Evolutionary conservation across 129 eudicot species (phyloP), one percentile per base, ranked within the genome.

Genomic region (Chrysanthemum seticuspe): DNA sequence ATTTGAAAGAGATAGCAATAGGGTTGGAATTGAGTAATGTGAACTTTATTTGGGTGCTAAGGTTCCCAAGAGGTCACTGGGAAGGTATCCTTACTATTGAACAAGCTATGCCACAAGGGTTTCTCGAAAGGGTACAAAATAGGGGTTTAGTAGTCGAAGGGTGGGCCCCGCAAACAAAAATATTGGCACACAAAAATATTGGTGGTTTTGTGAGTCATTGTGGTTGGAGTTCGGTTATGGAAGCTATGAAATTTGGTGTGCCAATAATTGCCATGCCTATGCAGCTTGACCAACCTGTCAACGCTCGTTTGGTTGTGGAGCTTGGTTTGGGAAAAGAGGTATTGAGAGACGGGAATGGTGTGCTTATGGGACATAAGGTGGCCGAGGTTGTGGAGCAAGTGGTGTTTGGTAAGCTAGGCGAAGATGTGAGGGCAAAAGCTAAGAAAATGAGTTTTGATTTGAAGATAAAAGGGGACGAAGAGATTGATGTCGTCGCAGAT

Each of bases 201-300:
- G 79, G 79, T 9, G 79, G 79, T 1, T 75, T 66, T 36, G 58
- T 75, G 49, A 65, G 79, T 56, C 79, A 75, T 55, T 75, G 75
- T 60, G 81, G 82, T 29, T 53, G 74, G 73, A 79, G 57, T 40
- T 75, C 79, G 2, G 66, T 75, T 3, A 65, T 75, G 73, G 67
- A 65, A 53, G 64, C 65, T 29, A 65, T 75, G 49, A 75, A 66
- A 31, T 75, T 21, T 29, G 79, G 79, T 7, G 67, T 75, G 13
- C 79, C 79, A 8, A 66, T 75, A n/a, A 75, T 75, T 11, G 79
- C 79, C 5, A 75, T 75, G 73, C 79, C 73, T 0, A 53, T 75
- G 73, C 79, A 75, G 3, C 73, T 75, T 2, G 79, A 75, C 73
- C 79, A 75, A 27, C 79, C 73, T 13, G 64, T 75, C 18, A 65